Evolutionary conservation across 1,284 basidiomycete genomes (phyloP).

Genomic region (Tylopilus orsonianus): DNA sequence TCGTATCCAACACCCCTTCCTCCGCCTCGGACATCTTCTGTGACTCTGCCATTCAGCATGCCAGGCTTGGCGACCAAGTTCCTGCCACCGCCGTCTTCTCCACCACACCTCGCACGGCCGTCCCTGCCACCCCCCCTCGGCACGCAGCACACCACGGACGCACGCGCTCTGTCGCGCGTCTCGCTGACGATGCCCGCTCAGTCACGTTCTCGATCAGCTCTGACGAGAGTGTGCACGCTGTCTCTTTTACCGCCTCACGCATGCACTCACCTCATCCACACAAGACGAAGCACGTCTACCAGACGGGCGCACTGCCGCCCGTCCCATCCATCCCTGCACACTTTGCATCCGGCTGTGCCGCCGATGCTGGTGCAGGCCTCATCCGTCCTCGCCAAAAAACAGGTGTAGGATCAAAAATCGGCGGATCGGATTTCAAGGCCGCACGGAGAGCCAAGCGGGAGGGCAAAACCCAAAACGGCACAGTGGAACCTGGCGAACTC

Average conservation of each 20-base stretch:
- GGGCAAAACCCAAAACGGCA: slow-evolving; percentile 5
- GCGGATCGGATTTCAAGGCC: slow-evolving; percentile 33
- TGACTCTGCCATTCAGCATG: too few relatives aligned
- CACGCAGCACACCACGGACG: neutral
- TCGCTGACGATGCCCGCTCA: slow-evolving; percentile 25
- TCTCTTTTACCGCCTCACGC: slow-evolving; percentile 22
- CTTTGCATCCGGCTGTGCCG: neutral
- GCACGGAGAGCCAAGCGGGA: slow-evolving; percentile 30
- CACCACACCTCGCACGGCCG: slow-evolving; percentile 12
- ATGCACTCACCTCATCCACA: slow-evolving; percentile 16
- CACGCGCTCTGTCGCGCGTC: slow-evolving; percentile 7
- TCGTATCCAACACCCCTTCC: slow-evolving; percentile 26
- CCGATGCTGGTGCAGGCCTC: slow-evolving; percentile 19
- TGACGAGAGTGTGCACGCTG: slow-evolving; percentile 28
- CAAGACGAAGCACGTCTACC: slow-evolving; percentile 17
- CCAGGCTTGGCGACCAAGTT: slow-evolving; percentile 58
- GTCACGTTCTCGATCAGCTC: slow-evolving; percentile 32
- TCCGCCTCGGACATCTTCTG: slow-evolving; percentile 13
- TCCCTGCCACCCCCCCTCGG: neutral
- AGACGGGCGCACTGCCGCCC: slow-evolving; percentile 25
- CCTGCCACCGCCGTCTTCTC: slow-evolving; percentile 60
- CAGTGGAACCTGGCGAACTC: slow-evolving; percentile 23
- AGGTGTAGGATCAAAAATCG: slow-evolving; percentile 26
- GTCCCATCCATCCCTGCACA: slow-evolving; percentile 21
- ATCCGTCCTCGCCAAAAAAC: slow-evolving; percentile 24